Evolutionary conservation across 139 green algal species (phyloP).

Genomic region (Closterium sp.): DNA sequence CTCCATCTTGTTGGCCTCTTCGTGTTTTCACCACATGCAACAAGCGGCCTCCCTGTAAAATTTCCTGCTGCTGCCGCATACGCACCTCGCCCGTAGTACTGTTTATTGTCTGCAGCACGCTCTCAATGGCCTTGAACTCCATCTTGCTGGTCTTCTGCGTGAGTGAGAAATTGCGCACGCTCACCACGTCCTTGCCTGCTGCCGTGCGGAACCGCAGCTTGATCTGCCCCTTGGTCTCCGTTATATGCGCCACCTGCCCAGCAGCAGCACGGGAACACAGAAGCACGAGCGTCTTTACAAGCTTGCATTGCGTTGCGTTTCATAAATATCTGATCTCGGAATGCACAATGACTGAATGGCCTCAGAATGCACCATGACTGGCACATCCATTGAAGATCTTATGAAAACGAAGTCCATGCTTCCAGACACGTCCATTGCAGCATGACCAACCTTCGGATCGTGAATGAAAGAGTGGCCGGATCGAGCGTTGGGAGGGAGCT

Average conservation of each 20-base stretch:
- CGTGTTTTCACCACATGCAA: too few species aligned
- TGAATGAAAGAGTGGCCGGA: slow-evolving; percentile 91
- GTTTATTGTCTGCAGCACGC: slow-evolving; percentile 70
- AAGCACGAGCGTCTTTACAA: too few species aligned
- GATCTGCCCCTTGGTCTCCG: slow-evolving; percentile 95
- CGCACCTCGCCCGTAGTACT: too few species aligned
- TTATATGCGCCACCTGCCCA: slow-evolving; percentile 68
- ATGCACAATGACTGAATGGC: too few species aligned
- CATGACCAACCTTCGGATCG: slow-evolving; percentile 72
- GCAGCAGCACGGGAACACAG: background rate
- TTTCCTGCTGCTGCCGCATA: too few species aligned
- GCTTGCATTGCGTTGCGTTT: too few species aligned
- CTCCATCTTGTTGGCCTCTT: slow-evolving; percentile 50
- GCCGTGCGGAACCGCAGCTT: slow-evolving; percentile 80
- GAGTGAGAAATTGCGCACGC: slow-evolving; percentile 82
- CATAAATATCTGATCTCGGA: too few species aligned
- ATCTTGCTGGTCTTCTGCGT: slow-evolving; percentile 53
- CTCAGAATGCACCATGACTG: too few species aligned
- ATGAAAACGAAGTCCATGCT: too few species aligned
- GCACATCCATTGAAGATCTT: too few species aligned
- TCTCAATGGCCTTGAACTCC: slow-evolving; percentile 56
- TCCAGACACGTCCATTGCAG: too few species aligned
- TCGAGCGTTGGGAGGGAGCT: slow-evolving; percentile 88
- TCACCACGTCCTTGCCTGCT: slow-evolving; percentile 70
- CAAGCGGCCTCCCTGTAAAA: too few species aligned